Percentiles rank a stretch among this genome's conserved stretches.
phyloP scores from a whole-genome alignment of 768 basidiomycete species.

The Lentinus tigrinus region DNA sequence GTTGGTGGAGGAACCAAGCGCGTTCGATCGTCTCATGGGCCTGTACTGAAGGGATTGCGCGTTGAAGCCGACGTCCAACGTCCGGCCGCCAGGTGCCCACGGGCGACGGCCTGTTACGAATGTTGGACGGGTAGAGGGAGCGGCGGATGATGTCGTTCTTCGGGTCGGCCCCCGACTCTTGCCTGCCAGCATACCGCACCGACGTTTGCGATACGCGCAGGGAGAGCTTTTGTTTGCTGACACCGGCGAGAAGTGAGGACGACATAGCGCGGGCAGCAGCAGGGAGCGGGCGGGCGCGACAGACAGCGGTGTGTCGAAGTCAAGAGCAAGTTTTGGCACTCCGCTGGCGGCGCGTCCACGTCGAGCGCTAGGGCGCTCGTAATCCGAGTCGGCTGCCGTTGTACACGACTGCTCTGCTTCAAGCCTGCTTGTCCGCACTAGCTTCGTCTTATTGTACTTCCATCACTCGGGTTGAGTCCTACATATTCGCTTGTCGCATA shows the following conservation, averaged over 20 bases:
- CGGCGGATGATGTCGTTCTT: slow-evolving; percentile 74
- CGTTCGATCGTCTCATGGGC: slow-evolving; percentile 91
- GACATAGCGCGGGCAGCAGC: slow-evolving; percentile 35
- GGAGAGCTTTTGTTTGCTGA: slow-evolving; percentile 32
- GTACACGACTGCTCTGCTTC: too few species aligned
- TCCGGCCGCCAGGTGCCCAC: slow-evolving; percentile 84
- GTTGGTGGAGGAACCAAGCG: slow-evolving; percentile 81
- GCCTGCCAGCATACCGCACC: slow-evolving; percentile 38
- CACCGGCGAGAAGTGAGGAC: slow-evolving; percentile 35
- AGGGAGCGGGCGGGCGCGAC: not conserved
- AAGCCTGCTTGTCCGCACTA: too few species aligned
- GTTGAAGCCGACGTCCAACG: slow-evolving; percentile 71
- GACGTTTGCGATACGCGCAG: slow-evolving; percentile 34
- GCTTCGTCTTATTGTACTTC: too few species aligned
- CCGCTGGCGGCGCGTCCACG: not conserved
- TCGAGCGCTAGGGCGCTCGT: not conserved
- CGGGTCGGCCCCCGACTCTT: slow-evolving; percentile 51
- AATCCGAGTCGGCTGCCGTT: too few species aligned
- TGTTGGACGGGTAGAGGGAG: slow-evolving; percentile 75
- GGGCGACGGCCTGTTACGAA: slow-evolving; percentile 69
- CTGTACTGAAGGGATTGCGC: slow-evolving; percentile 84
- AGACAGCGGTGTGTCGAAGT: not conserved
- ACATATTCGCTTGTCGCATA: too few species aligned
- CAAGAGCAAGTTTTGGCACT: not conserved
- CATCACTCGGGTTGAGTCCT: too few species aligned